phyloP scores from a whole-genome alignment of 2,329 filamentous ascomycete genomes.

The Thielaviopsis ethacetica region DNA sequence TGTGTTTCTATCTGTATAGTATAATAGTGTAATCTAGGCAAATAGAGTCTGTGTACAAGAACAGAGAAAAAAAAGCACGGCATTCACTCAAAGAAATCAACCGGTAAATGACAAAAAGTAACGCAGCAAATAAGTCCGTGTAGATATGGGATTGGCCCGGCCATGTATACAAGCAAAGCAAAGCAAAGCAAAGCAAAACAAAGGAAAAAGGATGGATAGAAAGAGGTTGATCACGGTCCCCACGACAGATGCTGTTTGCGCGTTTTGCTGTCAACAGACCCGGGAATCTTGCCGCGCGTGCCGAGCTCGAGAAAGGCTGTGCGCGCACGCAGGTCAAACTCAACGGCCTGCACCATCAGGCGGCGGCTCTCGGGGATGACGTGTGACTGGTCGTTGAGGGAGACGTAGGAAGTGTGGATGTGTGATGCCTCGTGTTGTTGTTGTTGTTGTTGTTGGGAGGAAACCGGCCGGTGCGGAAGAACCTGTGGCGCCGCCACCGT shows the following conservation, averaged over 20 bases:
- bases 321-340: slow-evolving; percentile 38
- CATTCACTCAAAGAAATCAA: no score
- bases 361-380: slow-evolving; percentile 35
- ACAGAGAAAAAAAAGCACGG: no score
- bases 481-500: no score
- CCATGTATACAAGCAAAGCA: not conserved
- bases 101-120: no score
- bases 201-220: not conserved
- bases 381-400: not conserved
- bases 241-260: slow-evolving; percentile 30
- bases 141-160: no score
- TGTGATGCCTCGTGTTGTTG: not conserved
- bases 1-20: not conserved
- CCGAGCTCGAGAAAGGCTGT: slow-evolving; percentile 35
- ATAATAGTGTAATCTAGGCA: no score
- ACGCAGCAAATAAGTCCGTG: no score
- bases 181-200: not conserved
- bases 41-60: no score
- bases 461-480: not conserved
- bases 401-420: not conserved
- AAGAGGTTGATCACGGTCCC: slow-evolving; percentile 18
- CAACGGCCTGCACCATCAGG: slow-evolving; percentile 38
- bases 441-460: not conserved
- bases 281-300: slow-evolving; percentile 33
- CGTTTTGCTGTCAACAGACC: slow-evolving; percentile 29